Conservation (phyloP, 2,329 filamentous ascomycete genomes). For the Penicillium sp. region DNA sequence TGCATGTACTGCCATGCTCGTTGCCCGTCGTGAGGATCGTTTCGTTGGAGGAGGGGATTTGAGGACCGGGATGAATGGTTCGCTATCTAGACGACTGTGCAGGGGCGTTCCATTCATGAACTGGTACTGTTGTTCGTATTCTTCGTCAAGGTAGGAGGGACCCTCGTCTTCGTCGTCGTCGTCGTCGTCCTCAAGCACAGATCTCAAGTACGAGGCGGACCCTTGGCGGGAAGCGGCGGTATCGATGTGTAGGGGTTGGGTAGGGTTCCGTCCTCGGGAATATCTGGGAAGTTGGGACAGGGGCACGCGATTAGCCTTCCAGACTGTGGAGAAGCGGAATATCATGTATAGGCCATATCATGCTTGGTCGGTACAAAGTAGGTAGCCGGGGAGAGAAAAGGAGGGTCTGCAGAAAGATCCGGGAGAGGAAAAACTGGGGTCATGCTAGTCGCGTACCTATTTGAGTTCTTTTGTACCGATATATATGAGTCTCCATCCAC, state of each 20-base stretch:
- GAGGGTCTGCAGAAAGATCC: slow-evolving; percentile 4
- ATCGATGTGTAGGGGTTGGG: slow-evolving; percentile 34
- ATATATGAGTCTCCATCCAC: slow-evolving; percentile 29
- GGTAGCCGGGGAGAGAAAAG: slow-evolving; percentile 1
- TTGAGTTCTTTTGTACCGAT: slow-evolving; percentile 38
- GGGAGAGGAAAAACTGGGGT: slow-evolving; percentile 6
- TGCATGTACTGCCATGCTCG: slow-evolving; percentile 47
- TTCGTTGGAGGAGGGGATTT: slow-evolving; percentile 64
- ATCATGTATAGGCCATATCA: slow-evolving; percentile 24
- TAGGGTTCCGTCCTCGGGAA: slow-evolving; percentile 38
- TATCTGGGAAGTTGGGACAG: slow-evolving; percentile 34
- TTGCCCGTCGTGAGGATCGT: slow-evolving; percentile 29
- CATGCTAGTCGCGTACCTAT: slow-evolving; percentile 36
- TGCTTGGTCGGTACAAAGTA: not conserved
- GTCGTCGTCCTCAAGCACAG: slow-evolving; percentile 27
- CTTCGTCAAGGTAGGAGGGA: slow-evolving; percentile 27
- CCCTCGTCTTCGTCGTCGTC: slow-evolving; percentile 27
- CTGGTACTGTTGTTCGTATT: slow-evolving; percentile 29
- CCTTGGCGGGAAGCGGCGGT: slow-evolving; percentile 25
- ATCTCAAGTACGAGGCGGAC: slow-evolving; percentile 22
- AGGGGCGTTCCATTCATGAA: slow-evolving; percentile 40
- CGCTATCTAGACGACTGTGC: slow-evolving; percentile 44
- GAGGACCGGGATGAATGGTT: slow-evolving; percentile 58
- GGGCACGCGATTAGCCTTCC: slow-evolving; percentile 28
- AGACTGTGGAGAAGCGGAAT: slow-evolving; percentile 15